Conservation (phyloP, 2,329 filamentous ascomycete genomes). For the Ophiostoma ips region DNA sequence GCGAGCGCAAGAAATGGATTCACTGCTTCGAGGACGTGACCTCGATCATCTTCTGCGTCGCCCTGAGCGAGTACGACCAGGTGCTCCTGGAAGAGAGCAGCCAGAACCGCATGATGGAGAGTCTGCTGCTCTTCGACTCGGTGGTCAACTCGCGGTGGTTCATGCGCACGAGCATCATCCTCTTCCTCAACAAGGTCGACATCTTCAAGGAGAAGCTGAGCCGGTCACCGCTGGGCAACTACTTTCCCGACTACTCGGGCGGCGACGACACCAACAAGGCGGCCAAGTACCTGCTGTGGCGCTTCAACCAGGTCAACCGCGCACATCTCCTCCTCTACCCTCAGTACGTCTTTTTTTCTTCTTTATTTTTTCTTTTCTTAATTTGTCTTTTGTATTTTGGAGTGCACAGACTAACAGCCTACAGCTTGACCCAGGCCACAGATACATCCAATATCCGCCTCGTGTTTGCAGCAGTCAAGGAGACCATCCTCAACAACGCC, state of each 20-base stretch:
- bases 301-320: constrained; percentile 96
- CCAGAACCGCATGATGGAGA: constrained; percentile 99
- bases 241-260: constrained; percentile 95
- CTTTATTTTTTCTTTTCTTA: neutral
- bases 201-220: constrained; percentile 91
- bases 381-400: neutral
- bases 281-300: constrained; percentile 93
- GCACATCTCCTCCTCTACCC: constrained; percentile 94
- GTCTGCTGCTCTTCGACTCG: constrained; percentile 87
- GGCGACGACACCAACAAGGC: constrained; percentile 97
- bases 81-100: constrained; percentile 93
- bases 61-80: constrained; percentile 95
- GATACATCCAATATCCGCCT: constrained; percentile 97
- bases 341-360: constrained; percentile 51
- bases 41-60: constrained; percentile 98
- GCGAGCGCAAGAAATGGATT: constrained; percentile 99
- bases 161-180: constrained; percentile 94
- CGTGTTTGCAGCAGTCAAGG: constrained; percentile 95
- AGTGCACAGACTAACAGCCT: neutral
- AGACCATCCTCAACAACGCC: constrained; percentile 96
- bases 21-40: constrained; percentile 99
- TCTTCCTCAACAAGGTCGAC: constrained; percentile 98
- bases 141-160: constrained; percentile 99
- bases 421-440: constrained; percentile 89
- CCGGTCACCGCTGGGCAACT: constrained; percentile 79